Conservation (phyloP, 345 rosid genomes). For the Gossypium rotundifolium region DNA sequence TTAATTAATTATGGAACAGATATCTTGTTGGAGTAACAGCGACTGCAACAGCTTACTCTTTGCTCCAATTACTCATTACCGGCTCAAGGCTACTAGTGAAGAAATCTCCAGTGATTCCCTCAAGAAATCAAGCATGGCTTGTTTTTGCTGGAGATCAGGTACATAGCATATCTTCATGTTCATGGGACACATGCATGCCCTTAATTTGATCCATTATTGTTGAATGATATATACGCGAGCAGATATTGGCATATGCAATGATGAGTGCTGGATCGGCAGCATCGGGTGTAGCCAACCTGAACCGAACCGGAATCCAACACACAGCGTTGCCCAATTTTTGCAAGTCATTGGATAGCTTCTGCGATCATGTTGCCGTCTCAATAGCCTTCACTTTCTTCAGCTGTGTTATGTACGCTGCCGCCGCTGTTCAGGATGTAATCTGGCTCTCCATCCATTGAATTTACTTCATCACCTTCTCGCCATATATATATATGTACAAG, state of each 20-base stretch:
- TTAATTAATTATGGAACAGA: conserved; percentile 26
- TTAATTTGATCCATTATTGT: no score
- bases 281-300: conserved; percentile 71
- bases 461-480: no score
- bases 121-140: conserved; percentile 73
- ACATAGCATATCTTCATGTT: background rate
- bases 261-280: conserved; percentile 79
- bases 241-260: conserved; percentile 64
- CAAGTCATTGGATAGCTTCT: conserved; percentile 61
- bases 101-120: conserved; percentile 43
- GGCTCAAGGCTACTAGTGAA: conserved; percentile 44
- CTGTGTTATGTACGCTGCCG: conserved; percentile 45
- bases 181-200: no score
- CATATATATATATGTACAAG: background rate
- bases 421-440: conserved; percentile 49
- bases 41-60: conserved; percentile 50
- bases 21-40: conserved; percentile 65
- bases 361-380: conserved; percentile 65
- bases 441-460: conserved; percentile 45
- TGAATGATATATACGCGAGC: background rate
- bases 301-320: conserved; percentile 68
- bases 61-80: conserved; percentile 50
- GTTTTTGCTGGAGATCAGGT: conserved; percentile 82
- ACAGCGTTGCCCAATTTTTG: conserved; percentile 78
- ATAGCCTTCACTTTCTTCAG: conserved; percentile 61